Evolutionary conservation across 441 rosid genomes (phyloP).

Genomic region (Gossypium gossypioides): DNA sequence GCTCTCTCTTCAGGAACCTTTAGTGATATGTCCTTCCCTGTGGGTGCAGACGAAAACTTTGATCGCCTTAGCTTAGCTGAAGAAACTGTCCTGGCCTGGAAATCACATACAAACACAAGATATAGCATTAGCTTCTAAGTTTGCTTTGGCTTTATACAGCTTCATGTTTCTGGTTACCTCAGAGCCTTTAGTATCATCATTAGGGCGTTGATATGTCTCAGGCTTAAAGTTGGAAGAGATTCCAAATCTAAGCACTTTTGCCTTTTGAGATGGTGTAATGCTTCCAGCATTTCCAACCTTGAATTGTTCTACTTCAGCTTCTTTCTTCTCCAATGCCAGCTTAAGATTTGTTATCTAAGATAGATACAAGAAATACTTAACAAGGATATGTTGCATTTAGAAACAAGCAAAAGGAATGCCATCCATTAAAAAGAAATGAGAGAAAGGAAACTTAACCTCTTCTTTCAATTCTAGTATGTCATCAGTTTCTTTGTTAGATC

Average conservation of each 20-base stretch:
- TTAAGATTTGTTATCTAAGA: constrained; percentile 68
- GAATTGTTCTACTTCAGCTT: constrained; percentile 69
- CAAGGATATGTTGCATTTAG: neutral
- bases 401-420: neutral
- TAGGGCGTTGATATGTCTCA: constrained; percentile 41
- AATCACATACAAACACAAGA: constrained; percentile 7
- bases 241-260: constrained; percentile 65
- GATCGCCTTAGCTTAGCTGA: constrained; percentile 75
- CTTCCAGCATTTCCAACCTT: constrained; percentile 34
- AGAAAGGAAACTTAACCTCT: constrained; percentile 42
- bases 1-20: constrained; percentile 46
- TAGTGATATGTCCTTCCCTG: constrained; percentile 46
- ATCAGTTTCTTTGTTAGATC: constrained; percentile 77
- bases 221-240: constrained; percentile 31
- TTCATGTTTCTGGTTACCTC: constrained; percentile 39
- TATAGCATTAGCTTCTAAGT: constrained; percentile 21
- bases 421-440: neutral
- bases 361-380: neutral
- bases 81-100: constrained; percentile 68
- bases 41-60: constrained; percentile 46
- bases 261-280: constrained; percentile 43
- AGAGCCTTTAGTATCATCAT: constrained; percentile 36
- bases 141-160: neutral
- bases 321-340: constrained; percentile 64
- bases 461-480: constrained; percentile 78